Conservation (phyloP, 495 filamentous ascomycete genomes). For the Penicillium coprophilum region DNA sequence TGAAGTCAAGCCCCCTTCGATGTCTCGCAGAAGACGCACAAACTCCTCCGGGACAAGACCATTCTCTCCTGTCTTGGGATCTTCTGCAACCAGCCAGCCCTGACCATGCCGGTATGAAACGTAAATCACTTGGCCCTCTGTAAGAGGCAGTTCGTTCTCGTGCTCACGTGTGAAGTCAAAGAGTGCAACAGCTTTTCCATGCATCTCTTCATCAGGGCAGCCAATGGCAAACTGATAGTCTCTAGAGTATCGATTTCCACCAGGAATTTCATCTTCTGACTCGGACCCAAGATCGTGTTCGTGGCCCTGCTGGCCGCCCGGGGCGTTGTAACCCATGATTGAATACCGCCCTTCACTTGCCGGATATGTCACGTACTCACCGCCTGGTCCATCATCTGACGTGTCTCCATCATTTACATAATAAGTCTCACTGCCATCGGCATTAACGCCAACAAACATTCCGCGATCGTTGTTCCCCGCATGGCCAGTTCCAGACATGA, state of each 20-base stretch:
- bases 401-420: constrained; percentile 66
- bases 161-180: constrained; percentile 95
- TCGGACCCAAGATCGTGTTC: constrained; percentile 53
- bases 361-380: constrained; percentile 79
- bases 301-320: constrained; percentile 57
- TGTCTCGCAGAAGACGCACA: constrained; percentile 87
- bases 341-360: constrained; percentile 61
- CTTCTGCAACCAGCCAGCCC: constrained; percentile 95
- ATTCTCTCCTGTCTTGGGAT: constrained; percentile 85
- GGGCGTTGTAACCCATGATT: constrained; percentile 36
- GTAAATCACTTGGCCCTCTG: constrained; percentile 94
- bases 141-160: constrained; percentile 89
- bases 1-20: constrained; percentile 65
- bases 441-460: constrained; percentile 63
- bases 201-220: constrained; percentile 95
- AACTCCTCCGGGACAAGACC: constrained; percentile 97
- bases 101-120: constrained; percentile 94
- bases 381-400: constrained; percentile 68
- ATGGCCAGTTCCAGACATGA: constrained; percentile 25
- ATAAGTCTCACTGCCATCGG: constrained; percentile 75
- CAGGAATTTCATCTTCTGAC: constrained; percentile 59
- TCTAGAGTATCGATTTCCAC: constrained; percentile 69
- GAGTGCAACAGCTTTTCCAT: constrained; percentile 91
- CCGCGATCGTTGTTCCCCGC: constrained; percentile 54
- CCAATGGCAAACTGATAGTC: constrained; percentile 96